Evolutionary conservation across 345 rosid genomes (phyloP), one percentile per base, ranked within the genome.

Genomic region (Salix dunnii): DNA sequence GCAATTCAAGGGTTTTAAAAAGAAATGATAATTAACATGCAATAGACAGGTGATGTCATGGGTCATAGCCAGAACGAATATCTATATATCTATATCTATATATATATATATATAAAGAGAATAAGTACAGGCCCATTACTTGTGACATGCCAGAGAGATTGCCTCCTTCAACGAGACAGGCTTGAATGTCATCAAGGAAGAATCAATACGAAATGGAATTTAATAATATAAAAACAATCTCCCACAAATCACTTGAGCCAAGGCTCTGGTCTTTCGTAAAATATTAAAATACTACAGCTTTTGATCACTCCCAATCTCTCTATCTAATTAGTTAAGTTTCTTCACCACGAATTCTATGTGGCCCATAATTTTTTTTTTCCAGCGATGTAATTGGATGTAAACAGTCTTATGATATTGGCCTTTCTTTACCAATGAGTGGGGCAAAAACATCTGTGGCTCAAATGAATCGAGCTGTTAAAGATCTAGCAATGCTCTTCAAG

Each of bases 141-240:
- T 7, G 63, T 55, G 77, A 76, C 82, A 74, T 72, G 87, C 84
- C 90, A 87, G 85, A 64, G 76, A 38, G 80, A 31, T 72, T 82
- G 93, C 86, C 90, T 84, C 92, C 91, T 85, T 25, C 69, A 70
- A 51, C 21, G 87, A 85, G 85, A 87, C 96, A 88, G 23, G 80
- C 70, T 82, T 68, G 48, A 79, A 71, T 78, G 79, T 77, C 74
- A 35, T 53, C 20, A 72, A 71, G 55, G 46, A 53, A 53, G 42
- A 35, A 77, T 81, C 82, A 63, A 74, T 55, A 30, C 25, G 11
- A 66, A 55, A 55, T 55, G 61, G 23, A n/a, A n/a, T 55, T 55
- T 55, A 1, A 55, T 55, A 55, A 10, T 21, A n/a, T 55, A n/a
- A 55, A n/a, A 51, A 7, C 4, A 42, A 42, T 42, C 46, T 2